phyloP scores from a whole-genome alignment of 306 rosid species.

The Cyamopsis tetragonoloba region DNA sequence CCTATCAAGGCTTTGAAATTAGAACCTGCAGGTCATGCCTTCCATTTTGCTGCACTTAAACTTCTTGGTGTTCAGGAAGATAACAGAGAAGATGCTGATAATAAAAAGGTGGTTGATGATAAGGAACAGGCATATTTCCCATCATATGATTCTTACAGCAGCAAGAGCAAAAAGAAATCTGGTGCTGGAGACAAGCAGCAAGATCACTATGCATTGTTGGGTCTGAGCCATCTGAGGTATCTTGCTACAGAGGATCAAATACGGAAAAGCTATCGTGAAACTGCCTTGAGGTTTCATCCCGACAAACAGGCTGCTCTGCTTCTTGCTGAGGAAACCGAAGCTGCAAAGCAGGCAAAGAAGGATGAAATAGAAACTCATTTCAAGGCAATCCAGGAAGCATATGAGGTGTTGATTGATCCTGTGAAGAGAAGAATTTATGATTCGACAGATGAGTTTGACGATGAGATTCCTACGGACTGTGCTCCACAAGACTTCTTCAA shows the following conservation, averaged over 20 bases:
- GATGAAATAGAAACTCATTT: conserved; percentile 88
- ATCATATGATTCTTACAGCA: conserved; percentile 79
- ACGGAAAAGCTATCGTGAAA: conserved; percentile 84
- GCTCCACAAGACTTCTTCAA: conserved; percentile 85
- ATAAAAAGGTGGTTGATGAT: conserved; percentile 46
- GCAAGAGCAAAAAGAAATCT: conserved; percentile 87
- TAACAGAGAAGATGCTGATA: conserved; percentile 37
- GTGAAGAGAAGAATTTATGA: conserved; percentile 88
- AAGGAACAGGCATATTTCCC: conserved; percentile 61
- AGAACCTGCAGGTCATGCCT: conserved; percentile 94
- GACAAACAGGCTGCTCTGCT: conserved; percentile 91
- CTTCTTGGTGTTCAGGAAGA: conserved; percentile 63
- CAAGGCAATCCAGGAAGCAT: conserved; percentile 89
- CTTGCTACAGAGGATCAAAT: conserved; percentile 97
- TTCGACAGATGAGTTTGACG: conserved; percentile 97
- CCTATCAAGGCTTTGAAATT: conserved; percentile 63
- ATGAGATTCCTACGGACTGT: conserved; percentile 92
- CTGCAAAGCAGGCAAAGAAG: conserved; percentile 74
- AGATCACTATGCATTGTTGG: conserved; percentile 96
- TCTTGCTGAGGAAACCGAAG: conserved; percentile 82
- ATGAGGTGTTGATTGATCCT: conserved; percentile 78
- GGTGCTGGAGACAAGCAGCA: conserved; percentile 66
- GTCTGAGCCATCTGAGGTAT: conserved; percentile 84
- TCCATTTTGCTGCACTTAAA: conserved; percentile 73
- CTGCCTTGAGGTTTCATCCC: conserved; percentile 92